Evolutionary conservation across 2,329 filamentous ascomycete genomes (phyloP).

Genomic region (Tolypocladium inflatum): DNA sequence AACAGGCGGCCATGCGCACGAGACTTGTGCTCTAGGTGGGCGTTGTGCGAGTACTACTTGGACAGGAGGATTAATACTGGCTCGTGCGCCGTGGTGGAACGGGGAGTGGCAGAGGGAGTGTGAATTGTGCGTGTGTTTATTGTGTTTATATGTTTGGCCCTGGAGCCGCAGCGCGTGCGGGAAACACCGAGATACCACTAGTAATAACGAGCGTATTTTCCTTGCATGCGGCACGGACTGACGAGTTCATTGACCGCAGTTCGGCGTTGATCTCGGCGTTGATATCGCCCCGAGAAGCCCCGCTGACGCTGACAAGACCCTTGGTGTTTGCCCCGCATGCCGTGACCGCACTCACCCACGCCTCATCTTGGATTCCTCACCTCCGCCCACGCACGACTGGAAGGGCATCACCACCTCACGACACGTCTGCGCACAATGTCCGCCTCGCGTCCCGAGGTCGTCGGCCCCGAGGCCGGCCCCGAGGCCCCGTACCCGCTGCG

Average conservation of each 20-base stretch:
- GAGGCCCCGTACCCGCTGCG: constrained; percentile 70
- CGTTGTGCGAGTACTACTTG: not conserved
- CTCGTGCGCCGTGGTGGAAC: not conserved
- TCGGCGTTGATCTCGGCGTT: not conserved
- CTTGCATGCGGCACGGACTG: not conserved
- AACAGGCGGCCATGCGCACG: not conserved
- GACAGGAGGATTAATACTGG: not conserved
- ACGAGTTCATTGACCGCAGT: not conserved
- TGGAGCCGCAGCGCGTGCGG: not conserved
- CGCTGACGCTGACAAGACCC: not conserved
- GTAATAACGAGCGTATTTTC: not conserved
- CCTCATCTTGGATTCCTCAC: not conserved
- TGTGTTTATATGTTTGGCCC: not conserved
- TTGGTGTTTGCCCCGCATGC: not conserved
- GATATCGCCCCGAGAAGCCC: not conserved
- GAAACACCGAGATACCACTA: not conserved
- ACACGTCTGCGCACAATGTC: constrained; percentile 13
- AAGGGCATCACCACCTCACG: no score
- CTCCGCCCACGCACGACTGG: not conserved
- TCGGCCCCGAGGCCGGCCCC: constrained; percentile 66
- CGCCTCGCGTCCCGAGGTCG: constrained; percentile 51
- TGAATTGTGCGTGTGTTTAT: no score
- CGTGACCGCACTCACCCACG: not conserved
- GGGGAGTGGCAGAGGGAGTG: not conserved
- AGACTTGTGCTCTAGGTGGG: not conserved